phyloP scores from a whole-genome alignment of 805 yeast species.

The Metschnikowia similis region DNA sequence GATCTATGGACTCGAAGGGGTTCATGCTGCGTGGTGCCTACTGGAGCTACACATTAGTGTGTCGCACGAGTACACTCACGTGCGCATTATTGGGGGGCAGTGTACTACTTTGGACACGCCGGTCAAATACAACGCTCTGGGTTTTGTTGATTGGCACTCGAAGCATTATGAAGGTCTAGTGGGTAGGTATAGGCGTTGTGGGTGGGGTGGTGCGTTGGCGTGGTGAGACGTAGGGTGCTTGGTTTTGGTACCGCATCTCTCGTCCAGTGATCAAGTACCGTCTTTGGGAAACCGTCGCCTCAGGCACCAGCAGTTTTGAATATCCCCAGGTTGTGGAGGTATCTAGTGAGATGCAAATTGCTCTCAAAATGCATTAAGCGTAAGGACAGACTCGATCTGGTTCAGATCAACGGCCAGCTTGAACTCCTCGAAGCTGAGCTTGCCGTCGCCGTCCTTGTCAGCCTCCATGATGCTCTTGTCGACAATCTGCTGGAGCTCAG shows the following conservation, averaged over 20 bases:
- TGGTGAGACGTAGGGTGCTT: too few relatives aligned
- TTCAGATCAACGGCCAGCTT: conserved; percentile 58
- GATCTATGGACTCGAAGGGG: conserved; percentile 17
- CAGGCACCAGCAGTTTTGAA: neutral
- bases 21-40: neutral
- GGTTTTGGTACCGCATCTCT: too few relatives aligned
- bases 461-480: conserved; percentile 95
- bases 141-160: too few relatives aligned
- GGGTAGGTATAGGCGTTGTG: too few relatives aligned
- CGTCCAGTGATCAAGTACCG: too few relatives aligned
- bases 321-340: neutral
- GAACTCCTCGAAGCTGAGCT: conserved; percentile 82
- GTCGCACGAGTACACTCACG: conserved; percentile 1
- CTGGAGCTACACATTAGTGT: neutral
- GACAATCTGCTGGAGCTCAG: conserved; percentile 92
- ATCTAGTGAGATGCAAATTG: neutral
- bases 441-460: conserved; percentile 91
- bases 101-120: too few relatives aligned
- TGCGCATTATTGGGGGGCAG: neutral
- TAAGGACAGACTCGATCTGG: conserved; percentile 56
- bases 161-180: too few relatives aligned
- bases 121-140: too few relatives aligned
- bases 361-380: conserved; percentile 43
- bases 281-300: too few relatives aligned
- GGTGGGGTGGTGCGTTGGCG: too few relatives aligned